Evolutionary conservation across 2,329 filamentous ascomycete species (phyloP).

Genomic region (Sordariomycetes sp.): DNA sequence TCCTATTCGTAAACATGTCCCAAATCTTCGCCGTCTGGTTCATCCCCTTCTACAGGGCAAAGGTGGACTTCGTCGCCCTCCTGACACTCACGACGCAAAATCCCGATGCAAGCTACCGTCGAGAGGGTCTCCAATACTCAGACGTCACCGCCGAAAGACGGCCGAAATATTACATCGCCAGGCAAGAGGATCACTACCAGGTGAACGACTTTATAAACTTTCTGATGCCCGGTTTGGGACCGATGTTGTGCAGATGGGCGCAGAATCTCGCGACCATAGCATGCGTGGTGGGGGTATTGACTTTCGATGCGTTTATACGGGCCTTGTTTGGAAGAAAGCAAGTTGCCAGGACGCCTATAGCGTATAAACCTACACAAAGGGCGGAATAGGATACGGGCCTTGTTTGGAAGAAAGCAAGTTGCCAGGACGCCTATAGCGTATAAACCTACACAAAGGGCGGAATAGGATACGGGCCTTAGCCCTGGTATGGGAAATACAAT

Average conservation of each 20-base stretch:
- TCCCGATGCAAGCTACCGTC: background rate
- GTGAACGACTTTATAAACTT: conserved; percentile 65
- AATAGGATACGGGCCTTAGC: background rate
- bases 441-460: background rate
- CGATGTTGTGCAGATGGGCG: conserved; percentile 39
- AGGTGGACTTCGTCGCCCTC: conserved; percentile 57
- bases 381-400: background rate
- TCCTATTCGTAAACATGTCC: conserved; percentile 58
- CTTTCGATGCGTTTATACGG: background rate
- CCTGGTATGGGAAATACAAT: too few species aligned
- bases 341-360: background rate
- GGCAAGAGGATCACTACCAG: conserved; percentile 76
- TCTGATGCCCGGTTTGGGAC: conserved; percentile 45
- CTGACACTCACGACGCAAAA: conserved; percentile 37
- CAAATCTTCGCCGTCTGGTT: conserved; percentile 70
- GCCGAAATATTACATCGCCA: conserved; percentile 53
- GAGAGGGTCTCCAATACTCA: background rate
- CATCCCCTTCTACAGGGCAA: conserved; percentile 59
- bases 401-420: background rate
- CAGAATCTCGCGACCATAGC: conserved; percentile 52
- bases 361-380: background rate
- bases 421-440: background rate
- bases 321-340: background rate
- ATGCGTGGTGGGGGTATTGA: conserved; percentile 41
- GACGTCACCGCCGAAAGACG: conserved; percentile 6